Conservation (phyloP, 2,329 filamentous ascomycete species). For the Beauveria bassiana region DNA sequence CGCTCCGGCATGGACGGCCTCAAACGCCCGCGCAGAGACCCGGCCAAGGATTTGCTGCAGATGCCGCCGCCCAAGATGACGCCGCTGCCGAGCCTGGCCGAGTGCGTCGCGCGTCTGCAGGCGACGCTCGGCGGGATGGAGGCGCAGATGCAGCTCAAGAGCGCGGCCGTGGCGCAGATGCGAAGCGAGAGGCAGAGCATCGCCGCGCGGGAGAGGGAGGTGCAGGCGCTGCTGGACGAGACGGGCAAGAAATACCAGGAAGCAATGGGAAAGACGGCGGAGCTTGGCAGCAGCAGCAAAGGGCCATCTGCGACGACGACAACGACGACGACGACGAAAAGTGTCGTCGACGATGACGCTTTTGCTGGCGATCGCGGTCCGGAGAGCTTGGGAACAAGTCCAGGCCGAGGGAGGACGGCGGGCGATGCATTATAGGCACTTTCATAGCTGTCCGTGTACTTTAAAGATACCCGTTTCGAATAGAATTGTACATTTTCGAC, state of each 20-base stretch:
- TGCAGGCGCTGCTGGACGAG: slow-evolving; percentile 73
- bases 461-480: not conserved
- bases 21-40: slow-evolving; percentile 34
- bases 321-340: not conserved
- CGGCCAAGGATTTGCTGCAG: slow-evolving; percentile 35
- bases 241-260: slow-evolving; percentile 59
- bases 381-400: slow-evolving; percentile 28
- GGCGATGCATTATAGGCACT: not conserved
- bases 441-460: not conserved
- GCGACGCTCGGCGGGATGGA: slow-evolving; percentile 57
- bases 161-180: slow-evolving; percentile 57
- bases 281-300: not conserved
- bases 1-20: slow-evolving; percentile 76
- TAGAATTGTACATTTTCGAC: not conserved
- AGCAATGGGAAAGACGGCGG: slow-evolving; percentile 26
- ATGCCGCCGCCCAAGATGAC: slow-evolving; percentile 69
- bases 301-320: not conserved
- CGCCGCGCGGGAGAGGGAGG: slow-evolving; percentile 62
- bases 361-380: slow-evolving; percentile 26
- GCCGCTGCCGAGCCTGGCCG: slow-evolving; percentile 65
- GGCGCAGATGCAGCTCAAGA: slow-evolving; percentile 50
- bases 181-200: slow-evolving; percentile 63
- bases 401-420: slow-evolving; percentile 13
- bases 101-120: slow-evolving; percentile 57
- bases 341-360: slow-evolving; percentile 18